These are phyloP conservation scores for Reutealis trisperma DNA, from an alignment of 345 rosid genomes.

Conservation along the genomic window DNA sequence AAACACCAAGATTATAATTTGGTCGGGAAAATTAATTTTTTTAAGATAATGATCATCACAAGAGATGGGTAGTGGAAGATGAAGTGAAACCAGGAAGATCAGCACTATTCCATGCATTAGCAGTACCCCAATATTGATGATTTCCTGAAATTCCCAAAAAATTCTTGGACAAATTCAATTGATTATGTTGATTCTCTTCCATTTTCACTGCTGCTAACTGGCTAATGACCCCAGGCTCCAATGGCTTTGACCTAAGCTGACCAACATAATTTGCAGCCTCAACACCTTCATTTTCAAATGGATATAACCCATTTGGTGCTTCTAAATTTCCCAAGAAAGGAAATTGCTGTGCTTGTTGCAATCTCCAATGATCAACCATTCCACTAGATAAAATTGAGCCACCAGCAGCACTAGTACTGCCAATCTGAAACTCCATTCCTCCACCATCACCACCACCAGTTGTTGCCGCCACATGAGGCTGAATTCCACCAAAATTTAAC, in stretches of 20 bases:
- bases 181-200: conserved; percentile 41
- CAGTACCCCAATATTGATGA: conserved; percentile 44
- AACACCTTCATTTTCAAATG: conserved; percentile 33
- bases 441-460: conserved; percentile 7
- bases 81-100: conserved; percentile 48
- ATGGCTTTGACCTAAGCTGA: conserved; percentile 33
- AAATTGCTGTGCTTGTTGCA: conserved; percentile 36
- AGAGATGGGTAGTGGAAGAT: conserved; percentile 45
- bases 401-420: conserved; percentile 14
- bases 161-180: conserved; percentile 45
- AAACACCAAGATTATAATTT: not conserved
- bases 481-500: conserved; percentile 39
- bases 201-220: conserved; percentile 32
- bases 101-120: conserved; percentile 45
- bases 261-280: conserved; percentile 26
- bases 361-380: conserved; percentile 45
- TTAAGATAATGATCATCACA: conserved; percentile 23
- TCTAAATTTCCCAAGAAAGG: conserved; percentile 42
- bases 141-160: conserved; percentile 43
- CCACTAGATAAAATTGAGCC: conserved; percentile 36
- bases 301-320: conserved; percentile 30
- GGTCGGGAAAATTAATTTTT: not conserved
- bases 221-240: conserved; percentile 24
- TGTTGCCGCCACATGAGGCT: conserved; percentile 8
- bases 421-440: conserved; percentile 37